Evolutionary conservation across 768 basidiomycete species (phyloP).

Genomic region (Lentinula aciculospora): DNA sequence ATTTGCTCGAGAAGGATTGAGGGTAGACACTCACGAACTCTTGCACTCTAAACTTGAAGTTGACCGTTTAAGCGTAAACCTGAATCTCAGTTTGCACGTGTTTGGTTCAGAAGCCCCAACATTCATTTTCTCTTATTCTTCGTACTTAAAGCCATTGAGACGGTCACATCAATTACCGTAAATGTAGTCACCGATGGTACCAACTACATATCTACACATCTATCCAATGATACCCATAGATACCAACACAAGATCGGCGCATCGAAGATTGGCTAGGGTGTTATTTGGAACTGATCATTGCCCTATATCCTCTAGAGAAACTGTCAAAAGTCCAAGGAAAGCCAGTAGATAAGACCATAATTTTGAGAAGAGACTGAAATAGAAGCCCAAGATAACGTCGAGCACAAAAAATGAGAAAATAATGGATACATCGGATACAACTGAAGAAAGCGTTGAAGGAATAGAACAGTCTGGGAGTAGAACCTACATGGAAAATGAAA

Average conservation of each 20-base stretch:
- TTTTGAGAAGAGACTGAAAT: constrained; percentile 10
- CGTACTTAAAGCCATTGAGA: too few relatives aligned
- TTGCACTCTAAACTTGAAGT: too few relatives aligned
- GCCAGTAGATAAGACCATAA: constrained; percentile 8
- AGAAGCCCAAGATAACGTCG: constrained; percentile 4
- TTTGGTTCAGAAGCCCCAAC: not conserved
- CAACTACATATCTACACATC: not conserved
- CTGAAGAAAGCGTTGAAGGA: constrained; percentile 6
- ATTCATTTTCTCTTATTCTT: too few relatives aligned
- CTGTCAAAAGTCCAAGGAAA: not conserved
- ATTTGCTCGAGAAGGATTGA: too few relatives aligned
- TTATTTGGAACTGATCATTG: not conserved
- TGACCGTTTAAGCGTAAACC: not conserved
- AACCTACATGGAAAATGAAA: constrained; percentile 1
- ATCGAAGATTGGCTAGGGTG: not conserved
- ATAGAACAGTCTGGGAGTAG: not conserved
- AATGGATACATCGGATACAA: constrained; percentile 8
- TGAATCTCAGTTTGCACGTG: not conserved
- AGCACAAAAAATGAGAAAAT: not conserved
- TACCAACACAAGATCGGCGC: not conserved
- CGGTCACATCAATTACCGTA: too few relatives aligned
- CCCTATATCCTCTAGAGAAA: constrained; percentile 1
- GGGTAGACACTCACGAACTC: not conserved
- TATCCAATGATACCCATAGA: not conserved
- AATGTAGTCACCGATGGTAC: too few relatives aligned